Base-by-base conservation (phyloP, 2,329 filamentous ascomycete species). In the Venturia effusa region DNA sequence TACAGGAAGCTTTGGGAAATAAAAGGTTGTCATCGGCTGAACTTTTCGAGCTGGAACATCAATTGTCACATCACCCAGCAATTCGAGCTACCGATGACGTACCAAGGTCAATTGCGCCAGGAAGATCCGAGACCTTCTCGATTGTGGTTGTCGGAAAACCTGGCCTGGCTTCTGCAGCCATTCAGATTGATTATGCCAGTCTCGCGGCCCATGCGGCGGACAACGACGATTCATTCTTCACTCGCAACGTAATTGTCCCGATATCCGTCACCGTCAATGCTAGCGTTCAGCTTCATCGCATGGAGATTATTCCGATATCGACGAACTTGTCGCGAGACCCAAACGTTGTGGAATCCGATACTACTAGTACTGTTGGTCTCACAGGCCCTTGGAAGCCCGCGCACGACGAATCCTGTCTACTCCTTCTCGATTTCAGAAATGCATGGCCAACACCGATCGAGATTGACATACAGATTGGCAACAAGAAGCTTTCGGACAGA, bases 211-310 rank as follows among this genome's bases (percentile, higher is more conserved):
- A 86, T 5, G 80, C 81, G n/a, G 82, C 84, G 15, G 85, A 62
- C 10, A 27, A 11, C 27, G 40, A 59, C 34, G 45, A 57, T 13
- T 40, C 30, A 3, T 96, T 96, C 71, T 90, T 92, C 71, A 96
- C 92, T 0, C 84, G 92, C 45, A 90, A 94, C 71, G 82, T 96
- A 19, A 87, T 87, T 22, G 80, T 96, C 34, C 89, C 91, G 17
- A 78, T 97, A 64, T 90, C 88, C 0, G 84, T 97, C 19, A 97
- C 93, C 5, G 93, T 97, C 59, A 97, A 97, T 71, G 89, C 92
- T 3, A 94, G 91, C 70, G 81, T 97, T 32, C 91, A 97, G 70
- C 79, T 97, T 11, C 82, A 87, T 40, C 83, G 90, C 43, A 86
- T 92, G 67, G 92, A 97, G 70, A 81, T 95, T 22, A 75, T 94